These are phyloP conservation scores for Rhodotorula kratochvilovae DNA, from an alignment of 768 basidiomycete genomes.

Conservation along the genomic window DNA sequence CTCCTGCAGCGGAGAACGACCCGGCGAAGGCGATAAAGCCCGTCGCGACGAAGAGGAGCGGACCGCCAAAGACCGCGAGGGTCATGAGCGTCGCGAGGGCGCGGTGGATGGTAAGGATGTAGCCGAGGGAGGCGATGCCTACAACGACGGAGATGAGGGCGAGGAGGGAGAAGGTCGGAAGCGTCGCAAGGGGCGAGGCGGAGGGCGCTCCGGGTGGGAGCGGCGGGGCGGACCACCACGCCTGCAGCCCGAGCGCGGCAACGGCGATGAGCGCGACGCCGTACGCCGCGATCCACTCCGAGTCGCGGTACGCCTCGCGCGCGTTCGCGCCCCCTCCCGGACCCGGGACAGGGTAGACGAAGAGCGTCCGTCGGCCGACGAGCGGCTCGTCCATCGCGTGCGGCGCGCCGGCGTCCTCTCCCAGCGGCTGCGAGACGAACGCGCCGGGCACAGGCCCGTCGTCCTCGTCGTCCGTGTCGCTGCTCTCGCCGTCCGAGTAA, in stretches of 20 bases:
- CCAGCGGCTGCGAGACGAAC: constrained; percentile 11
- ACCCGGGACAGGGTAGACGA: constrained; percentile 19
- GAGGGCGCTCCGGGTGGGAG: background rate
- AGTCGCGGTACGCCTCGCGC: constrained; percentile 16
- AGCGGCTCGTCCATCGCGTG: constrained; percentile 23
- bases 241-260: background rate
- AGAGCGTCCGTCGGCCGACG: constrained; percentile 12
- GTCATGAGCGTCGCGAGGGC: constrained; percentile 22
- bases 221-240: constrained; percentile 3
- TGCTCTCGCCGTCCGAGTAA: constrained; percentile 11
- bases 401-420: too few species aligned
- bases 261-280: constrained; percentile 7
- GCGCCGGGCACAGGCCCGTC: constrained; percentile 25
- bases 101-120: constrained; percentile 21
- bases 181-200: constrained; percentile 16
- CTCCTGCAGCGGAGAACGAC: constrained; percentile 5
- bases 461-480: constrained; percentile 13
- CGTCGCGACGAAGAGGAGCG: constrained; percentile 13
- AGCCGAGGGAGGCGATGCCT: constrained; percentile 15
- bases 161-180: constrained; percentile 23
- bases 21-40: constrained; percentile 25
- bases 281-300: constrained; percentile 33
- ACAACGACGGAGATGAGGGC: constrained; percentile 30
- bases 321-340: background rate
- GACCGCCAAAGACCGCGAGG: constrained; percentile 23